phyloP scores from a whole-genome alignment of 2,329 filamentous ascomycete genomes.

The Talaromyces rugulosus region DNA sequence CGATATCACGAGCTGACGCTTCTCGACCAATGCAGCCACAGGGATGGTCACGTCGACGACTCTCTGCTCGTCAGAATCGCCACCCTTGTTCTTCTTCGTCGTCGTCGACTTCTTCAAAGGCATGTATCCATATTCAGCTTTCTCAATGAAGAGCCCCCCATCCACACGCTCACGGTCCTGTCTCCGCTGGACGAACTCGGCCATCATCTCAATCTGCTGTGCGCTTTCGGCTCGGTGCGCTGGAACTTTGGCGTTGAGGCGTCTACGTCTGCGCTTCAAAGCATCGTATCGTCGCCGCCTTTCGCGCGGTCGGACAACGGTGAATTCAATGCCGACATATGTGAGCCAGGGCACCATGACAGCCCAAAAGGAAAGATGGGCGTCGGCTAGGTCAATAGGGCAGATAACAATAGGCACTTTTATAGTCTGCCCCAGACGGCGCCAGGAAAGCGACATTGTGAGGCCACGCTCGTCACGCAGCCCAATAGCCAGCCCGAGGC shows the following conservation, averaged over 20 bases:
- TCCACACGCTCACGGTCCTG: constrained; percentile 32
- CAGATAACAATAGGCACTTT: constrained; percentile 36
- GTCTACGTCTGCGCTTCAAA: constrained; percentile 32
- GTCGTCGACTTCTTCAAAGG: constrained; percentile 14
- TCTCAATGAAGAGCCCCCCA: constrained; percentile 36
- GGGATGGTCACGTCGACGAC: constrained; percentile 40
- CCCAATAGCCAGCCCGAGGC: constrained; percentile 36
- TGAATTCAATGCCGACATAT: constrained; percentile 41
- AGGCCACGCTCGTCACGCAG: constrained; percentile 31
- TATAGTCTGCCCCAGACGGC: constrained; percentile 36
- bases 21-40: constrained; percentile 42
- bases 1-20: constrained; percentile 37
- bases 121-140: constrained; percentile 38
- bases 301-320: constrained; percentile 35
- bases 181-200: constrained; percentile 33
- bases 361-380: constrained; percentile 31
- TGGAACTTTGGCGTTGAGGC: constrained; percentile 32
- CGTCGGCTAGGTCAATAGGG: constrained; percentile 28
- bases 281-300: constrained; percentile 30
- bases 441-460: constrained; percentile 37
- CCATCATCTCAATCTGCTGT: constrained; percentile 39
- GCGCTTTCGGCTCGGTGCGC: constrained; percentile 34
- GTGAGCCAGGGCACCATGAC: constrained; percentile 35
- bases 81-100: background rate
- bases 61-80: constrained; percentile 20